Percentiles rank a stretch among this genome's conserved stretches.
Evolutionary conservation across 345 rosid genomes (phyloP).

Genomic region (Rhizophora mangle): DNA sequence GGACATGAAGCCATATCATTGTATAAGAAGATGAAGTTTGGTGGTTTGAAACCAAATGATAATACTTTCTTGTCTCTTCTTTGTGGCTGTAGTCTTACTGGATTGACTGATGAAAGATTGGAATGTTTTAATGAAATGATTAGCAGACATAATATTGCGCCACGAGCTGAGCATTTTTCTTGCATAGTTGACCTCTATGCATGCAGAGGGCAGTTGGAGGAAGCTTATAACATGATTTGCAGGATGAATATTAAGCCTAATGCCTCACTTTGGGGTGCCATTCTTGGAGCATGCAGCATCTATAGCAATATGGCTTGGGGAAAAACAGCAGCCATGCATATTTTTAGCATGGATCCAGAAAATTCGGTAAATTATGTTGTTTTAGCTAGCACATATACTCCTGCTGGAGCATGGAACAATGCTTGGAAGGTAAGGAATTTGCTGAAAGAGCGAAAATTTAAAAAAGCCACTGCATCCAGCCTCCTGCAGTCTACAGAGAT

Average conservation of each 20-base stretch:
- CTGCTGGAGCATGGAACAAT: slow-evolving; percentile 23
- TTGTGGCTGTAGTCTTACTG: slow-evolving; percentile 28
- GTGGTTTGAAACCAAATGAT: slow-evolving; percentile 27
- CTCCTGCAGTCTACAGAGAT: slow-evolving; percentile 33
- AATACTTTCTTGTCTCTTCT: slow-evolving; percentile 31
- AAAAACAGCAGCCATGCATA: slow-evolving; percentile 18
- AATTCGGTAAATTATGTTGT: slow-evolving; percentile 22
- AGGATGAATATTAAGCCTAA: slow-evolving; percentile 22
- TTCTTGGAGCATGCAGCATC: slow-evolving; percentile 27
- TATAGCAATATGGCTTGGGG: slow-evolving; percentile 21
- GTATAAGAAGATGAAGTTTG: slow-evolving; percentile 25
- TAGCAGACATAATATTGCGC: slow-evolving; percentile 15
- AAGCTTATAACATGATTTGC: slow-evolving; percentile 15
- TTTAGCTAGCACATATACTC: slow-evolving; percentile 20
- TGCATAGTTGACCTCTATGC: slow-evolving; percentile 26
- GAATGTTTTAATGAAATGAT: slow-evolving; percentile 25
- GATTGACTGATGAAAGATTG: slow-evolving; percentile 24
- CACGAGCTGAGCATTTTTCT: slow-evolving; percentile 23
- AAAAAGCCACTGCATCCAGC: slow-evolving; percentile 61
- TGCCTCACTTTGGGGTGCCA: slow-evolving; percentile 25
- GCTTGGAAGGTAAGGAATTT: slow-evolving; percentile 21
- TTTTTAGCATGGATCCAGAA: slow-evolving; percentile 20
- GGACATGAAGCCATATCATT: slow-evolving; percentile 25
- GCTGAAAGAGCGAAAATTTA: slow-evolving; percentile 37
- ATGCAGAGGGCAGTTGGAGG: slow-evolving; percentile 25